Evolutionary conservation across 257 asterid species (phyloP).

Genomic region (Solanum peruvianum): DNA sequence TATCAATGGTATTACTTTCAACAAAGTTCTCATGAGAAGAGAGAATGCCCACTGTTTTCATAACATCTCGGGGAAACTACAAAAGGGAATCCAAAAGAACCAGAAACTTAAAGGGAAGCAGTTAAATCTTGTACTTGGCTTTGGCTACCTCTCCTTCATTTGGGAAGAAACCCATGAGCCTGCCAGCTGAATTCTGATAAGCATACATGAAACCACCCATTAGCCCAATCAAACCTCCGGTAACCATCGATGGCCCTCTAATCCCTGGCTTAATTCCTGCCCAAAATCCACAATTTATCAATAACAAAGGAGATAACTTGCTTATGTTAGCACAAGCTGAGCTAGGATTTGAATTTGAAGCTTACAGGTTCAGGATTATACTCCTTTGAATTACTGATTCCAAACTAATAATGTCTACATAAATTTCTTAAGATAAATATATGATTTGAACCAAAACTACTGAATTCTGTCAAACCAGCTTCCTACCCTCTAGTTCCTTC

Average conservation of each 20-base stretch:
- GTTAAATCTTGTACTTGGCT: constrained; percentile 67
- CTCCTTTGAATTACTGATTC: neutral
- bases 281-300: neutral
- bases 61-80: neutral
- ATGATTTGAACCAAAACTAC: neutral
- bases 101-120: neutral
- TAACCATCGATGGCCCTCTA: constrained; percentile 96
- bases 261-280: constrained; percentile 91
- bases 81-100: neutral
- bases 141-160: constrained; percentile 91
- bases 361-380: neutral
- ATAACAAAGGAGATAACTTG: neutral
- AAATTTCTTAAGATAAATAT: neutral
- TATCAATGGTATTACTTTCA: neutral
- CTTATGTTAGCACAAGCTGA: neutral
- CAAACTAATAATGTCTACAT: neutral
- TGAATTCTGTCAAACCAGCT: neutral
- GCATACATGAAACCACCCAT: constrained; percentile 99
- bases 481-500: neutral
- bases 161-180: constrained; percentile 98
- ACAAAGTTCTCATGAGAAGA: neutral
- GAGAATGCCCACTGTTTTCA: neutral
- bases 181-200: constrained; percentile 89
- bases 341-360: neutral
- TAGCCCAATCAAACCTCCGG: constrained; percentile 85